phyloP scores from a whole-genome alignment of 2,329 filamentous ascomycete species.

The Fusarium clavum region DNA sequence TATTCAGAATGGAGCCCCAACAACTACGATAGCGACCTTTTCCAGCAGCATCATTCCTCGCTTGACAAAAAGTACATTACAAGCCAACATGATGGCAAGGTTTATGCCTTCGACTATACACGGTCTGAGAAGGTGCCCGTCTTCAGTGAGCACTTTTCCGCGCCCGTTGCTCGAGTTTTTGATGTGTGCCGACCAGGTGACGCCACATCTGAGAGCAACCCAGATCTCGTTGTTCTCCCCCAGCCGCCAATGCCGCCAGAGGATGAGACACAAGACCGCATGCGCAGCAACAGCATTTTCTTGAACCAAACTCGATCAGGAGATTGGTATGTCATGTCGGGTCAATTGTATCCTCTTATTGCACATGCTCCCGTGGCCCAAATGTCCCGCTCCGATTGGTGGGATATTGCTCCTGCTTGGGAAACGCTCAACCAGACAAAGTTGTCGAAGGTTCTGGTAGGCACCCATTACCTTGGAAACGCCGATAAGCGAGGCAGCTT shows the following conservation, averaged over 20 bases:
- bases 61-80: slow-evolving; percentile 92
- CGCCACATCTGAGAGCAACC: slow-evolving; percentile 70
- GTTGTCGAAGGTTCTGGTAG: slow-evolving; percentile 72
- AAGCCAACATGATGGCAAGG: slow-evolving; percentile 83
- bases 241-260: slow-evolving; percentile 77
- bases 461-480: slow-evolving; percentile 74
- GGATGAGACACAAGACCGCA: slow-evolving; percentile 61
- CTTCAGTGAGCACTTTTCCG: slow-evolving; percentile 76
- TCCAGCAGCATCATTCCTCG: slow-evolving; percentile 81
- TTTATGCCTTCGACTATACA: slow-evolving; percentile 82
- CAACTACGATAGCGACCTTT: slow-evolving; percentile 87
- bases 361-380: slow-evolving; percentile 70
- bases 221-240: slow-evolving; percentile 84
- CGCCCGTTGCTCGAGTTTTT: slow-evolving; percentile 88
- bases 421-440: slow-evolving; percentile 58
- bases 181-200: slow-evolving; percentile 83
- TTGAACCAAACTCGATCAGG: slow-evolving; percentile 88
- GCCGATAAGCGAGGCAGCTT: slow-evolving; percentile 47
- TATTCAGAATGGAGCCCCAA: slow-evolving; percentile 97
- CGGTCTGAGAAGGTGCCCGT: slow-evolving; percentile 63
- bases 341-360: slow-evolving; percentile 85
- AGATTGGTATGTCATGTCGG: slow-evolving; percentile 94
- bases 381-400: slow-evolving; percentile 60
- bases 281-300: slow-evolving; percentile 76
- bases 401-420: slow-evolving; percentile 56